Evolutionary conservation across 192 early-diverging fungal species (phyloP), one percentile per base, ranked within the genome.

Genomic region (Backusella morwellensis): DNA sequence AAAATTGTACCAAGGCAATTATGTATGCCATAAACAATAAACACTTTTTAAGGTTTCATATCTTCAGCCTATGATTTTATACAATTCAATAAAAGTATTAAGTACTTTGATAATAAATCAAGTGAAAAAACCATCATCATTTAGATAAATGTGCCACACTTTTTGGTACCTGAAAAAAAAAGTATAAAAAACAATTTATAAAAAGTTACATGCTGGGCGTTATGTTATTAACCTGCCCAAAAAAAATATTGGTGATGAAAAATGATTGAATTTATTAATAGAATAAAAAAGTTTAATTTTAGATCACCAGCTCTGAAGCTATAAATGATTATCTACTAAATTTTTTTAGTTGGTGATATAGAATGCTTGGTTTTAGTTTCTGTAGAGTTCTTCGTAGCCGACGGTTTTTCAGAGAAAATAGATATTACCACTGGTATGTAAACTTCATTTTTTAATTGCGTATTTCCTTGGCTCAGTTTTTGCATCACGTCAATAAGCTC

Each of bases 401-500:
- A 29, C 1, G 23, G 21, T 29, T 29, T 63, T 63, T 63, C 12
- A 26, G 56, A 63, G 26, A 63, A 63, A 11, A 63, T 63, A 63
- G 56, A 63, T 29, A 63, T 21, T 11, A 5, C 4, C 9, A 63
- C 11, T 63, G 56, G 26, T 63, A 63, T 63, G 11, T 63, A 63
- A 63, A 63, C 4, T 4, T 29, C 26, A 29, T 63, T 14, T 29
- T 63, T 63, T 63, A 11, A 6, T 63, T 63, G 2, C 4, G 23
- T 63, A 26, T 63, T 29, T 9, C 56, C 23, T 63, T 63, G 56
- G 8, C 6, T 63, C 2, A 63, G 26, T 14, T 63, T 14, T 63
- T 63, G 56, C 23, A 63, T 29, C 56, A 12, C 84, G 40, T 76
- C 40, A 11, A 92, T 54, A 34, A 93, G 79, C 79, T 92, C 92